Evolutionary conservation across 768 basidiomycete genomes (phyloP).

Genomic region (Leucocoprinus leucothites): DNA sequence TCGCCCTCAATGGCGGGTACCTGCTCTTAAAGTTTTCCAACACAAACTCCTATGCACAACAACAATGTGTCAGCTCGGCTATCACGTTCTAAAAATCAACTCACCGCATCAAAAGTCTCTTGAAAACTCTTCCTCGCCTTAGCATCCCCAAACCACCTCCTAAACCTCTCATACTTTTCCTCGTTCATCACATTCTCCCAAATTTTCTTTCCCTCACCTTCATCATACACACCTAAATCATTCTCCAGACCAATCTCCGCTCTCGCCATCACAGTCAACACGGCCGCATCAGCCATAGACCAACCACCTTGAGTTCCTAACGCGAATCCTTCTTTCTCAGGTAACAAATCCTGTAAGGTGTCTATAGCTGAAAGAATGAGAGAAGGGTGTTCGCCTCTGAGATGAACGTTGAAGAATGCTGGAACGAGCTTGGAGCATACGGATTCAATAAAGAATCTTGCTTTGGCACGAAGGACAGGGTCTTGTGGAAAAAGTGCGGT

Average conservation of each 20-base stretch:
- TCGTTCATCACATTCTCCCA: conserved; percentile 38
- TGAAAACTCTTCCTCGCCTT: conserved; percentile 51
- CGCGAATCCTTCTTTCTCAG: conserved; percentile 33
- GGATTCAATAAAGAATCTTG: conserved; percentile 61
- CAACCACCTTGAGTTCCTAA: conserved; percentile 40
- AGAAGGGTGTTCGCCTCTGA: conserved; percentile 37
- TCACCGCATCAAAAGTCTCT: conserved; percentile 50
- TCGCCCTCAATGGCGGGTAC: background rate
- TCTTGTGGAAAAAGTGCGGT: conserved; percentile 53
- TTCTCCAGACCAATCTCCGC: conserved; percentile 40
- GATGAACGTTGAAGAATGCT: conserved; percentile 29
- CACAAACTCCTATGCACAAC: background rate
- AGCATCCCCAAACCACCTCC: conserved; percentile 44
- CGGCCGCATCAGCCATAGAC: conserved; percentile 58
- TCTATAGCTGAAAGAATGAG: conserved; percentile 42
- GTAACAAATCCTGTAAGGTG: conserved; percentile 46
- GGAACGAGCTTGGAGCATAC: conserved; percentile 42
- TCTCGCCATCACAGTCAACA: conserved; percentile 59
- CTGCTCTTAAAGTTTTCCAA: background rate
- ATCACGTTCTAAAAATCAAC: conserved; percentile 22
- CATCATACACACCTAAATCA: conserved; percentile 48
- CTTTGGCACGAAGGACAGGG: conserved; percentile 53
- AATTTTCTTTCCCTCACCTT: conserved; percentile 44
- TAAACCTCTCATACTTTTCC: conserved; percentile 45
- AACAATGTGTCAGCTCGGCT: background rate